Conservation (phyloP, 2,329 filamentous ascomycete genomes). For the Tolypocladium guangdongense region DNA sequence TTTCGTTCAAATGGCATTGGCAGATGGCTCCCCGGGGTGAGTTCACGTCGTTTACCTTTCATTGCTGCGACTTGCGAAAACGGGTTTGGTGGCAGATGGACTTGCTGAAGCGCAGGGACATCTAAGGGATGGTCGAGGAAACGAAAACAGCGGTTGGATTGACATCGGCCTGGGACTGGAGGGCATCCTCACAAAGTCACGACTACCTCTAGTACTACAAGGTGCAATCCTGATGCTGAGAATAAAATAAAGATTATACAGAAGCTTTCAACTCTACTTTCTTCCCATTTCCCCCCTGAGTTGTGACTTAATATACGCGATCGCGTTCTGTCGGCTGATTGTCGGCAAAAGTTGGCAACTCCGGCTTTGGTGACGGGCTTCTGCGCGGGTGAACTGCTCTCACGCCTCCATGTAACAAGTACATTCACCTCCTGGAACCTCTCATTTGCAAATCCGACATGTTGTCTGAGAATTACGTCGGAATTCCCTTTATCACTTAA, state of each 20-base stretch:
- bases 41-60: not conserved
- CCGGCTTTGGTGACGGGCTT: not conserved
- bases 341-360: not conserved
- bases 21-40: not conserved
- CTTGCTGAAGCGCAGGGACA: not conserved
- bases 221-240: not conserved
- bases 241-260: not conserved
- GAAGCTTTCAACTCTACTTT: not conserved
- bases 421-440: not conserved
- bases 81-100: not conserved
- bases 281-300: too few species aligned
- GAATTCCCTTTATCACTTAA: not conserved
- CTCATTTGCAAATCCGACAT: not conserved
- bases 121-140: not conserved
- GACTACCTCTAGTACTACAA: not conserved
- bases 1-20: not conserved
- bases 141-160: not conserved
- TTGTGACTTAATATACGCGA: too few species aligned
- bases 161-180: not conserved
- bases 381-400: not conserved
- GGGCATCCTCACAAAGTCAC: not conserved
- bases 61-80: not conserved
- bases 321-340: constrained; percentile 1
- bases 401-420: not conserved
- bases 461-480: not conserved